Percentiles rank a stretch among this genome's conserved stretches.
Conservation (phyloP, 805 yeast genomes). For the Zygosaccharomyces kombuchaensis region DNA sequence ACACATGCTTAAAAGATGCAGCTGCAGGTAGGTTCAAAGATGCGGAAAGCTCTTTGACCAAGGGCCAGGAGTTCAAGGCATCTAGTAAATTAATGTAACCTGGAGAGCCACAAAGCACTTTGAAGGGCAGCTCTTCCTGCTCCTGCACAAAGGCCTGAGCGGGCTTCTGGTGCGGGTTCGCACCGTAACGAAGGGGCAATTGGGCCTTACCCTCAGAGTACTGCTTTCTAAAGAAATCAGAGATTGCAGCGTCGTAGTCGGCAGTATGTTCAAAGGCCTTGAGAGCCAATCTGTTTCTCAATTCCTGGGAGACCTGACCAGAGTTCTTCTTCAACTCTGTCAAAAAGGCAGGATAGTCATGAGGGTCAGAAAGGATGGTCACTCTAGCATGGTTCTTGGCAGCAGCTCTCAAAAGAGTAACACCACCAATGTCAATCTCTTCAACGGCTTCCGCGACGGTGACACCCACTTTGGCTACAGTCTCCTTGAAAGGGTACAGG, state of each 20-base stretch:
- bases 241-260: conserved; percentile 90
- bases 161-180: conserved; percentile 98
- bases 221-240: conserved; percentile 96
- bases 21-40: conserved; percentile 96
- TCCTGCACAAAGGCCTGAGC: conserved; percentile 91
- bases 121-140: conserved; percentile 87
- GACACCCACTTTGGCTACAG: conserved; percentile 91
- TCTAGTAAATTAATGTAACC: conserved; percentile 96
- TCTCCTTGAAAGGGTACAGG: conserved; percentile 96
- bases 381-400: conserved; percentile 98
- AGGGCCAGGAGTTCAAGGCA: conserved; percentile 97
- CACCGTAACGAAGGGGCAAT: conserved; percentile 95
- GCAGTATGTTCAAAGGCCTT: conserved; percentile 99
- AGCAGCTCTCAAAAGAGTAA: conserved; percentile 94
- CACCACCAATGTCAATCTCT: conserved; percentile 98
- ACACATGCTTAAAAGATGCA: conserved; percentile 97
- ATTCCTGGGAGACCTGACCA: conserved; percentile 67
- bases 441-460: conserved; percentile 97
- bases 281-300: conserved; percentile 81
- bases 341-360: conserved; percentile 82
- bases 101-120: conserved; percentile 90
- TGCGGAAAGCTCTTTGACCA: conserved; percentile 93
- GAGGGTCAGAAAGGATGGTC: conserved; percentile 90
- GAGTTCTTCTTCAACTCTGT: conserved; percentile 58
- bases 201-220: conserved; percentile 87